Base-by-base conservation (phyloP, 2,329 filamentous ascomycete species). In the Ophiostoma sp. region DNA sequence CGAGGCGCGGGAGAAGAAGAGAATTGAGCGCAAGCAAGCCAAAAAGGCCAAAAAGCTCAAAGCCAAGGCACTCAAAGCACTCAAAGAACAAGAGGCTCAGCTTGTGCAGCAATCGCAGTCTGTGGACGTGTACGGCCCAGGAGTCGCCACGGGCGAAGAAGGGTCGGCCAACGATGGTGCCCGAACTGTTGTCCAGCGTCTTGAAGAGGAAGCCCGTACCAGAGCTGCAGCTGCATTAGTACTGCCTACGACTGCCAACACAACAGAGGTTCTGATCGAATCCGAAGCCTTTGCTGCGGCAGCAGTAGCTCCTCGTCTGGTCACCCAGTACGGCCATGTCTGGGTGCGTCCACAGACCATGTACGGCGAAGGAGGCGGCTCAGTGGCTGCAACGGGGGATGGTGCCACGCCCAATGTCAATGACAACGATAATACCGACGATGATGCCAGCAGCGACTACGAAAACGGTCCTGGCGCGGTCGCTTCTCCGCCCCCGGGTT, bases 261-360 rank as follows among this genome's bases (percentile, higher is more conserved):
- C 28, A 42, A 4, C 36, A 3, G 61, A 66, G 61, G n/a, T 17
- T 6, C 15, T 22, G n/a, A 12, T 45, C 7, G 61, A 66, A 22
- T 25, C 36, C 22, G 61, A 45, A 45, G 36, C 61, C 1, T 45
- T 45, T 28, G 61, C 61, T 1, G 22, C 61, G 19, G 36, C 69
- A 25, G 36, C 69, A 22, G 39, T 31, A 3, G 69, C 31, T 15
- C 68, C 31, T 19, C 68, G 68, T 28, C 17, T 70, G 2, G 12
- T 70, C 17, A 57, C 50, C 68, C 68, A 70, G 33, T 59, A 70
- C 42, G 50, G 50, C 68, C 68, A 33, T 12, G 33, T 70, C 22
- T 59, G 68, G 64, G 66, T 69, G 45, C 66, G 42, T 12, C 66
- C 39, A 7, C 25, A 68, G 42, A 68, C 17, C 15, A 48, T 50